Evolutionary conservation across 2,329 filamentous ascomycete genomes (phyloP).

Genomic region (Dactylellina drechsleri): DNA sequence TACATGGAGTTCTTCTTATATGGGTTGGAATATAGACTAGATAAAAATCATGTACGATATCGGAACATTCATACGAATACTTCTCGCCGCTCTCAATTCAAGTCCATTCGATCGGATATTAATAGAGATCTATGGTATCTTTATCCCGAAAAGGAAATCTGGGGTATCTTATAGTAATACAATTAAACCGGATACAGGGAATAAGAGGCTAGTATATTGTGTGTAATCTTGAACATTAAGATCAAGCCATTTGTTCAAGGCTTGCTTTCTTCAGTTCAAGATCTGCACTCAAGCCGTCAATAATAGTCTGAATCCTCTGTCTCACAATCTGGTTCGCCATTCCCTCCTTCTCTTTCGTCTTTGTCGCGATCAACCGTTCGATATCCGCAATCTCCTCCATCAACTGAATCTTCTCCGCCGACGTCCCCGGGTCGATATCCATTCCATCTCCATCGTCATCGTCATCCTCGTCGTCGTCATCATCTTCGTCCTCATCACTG

Average conservation of each 20-base stretch:
- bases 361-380: conserved; percentile 65
- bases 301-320: conserved; percentile 65
- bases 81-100: conserved; percentile 24
- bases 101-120: neutral
- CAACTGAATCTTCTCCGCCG: conserved; percentile 64
- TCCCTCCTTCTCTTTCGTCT: conserved; percentile 63
- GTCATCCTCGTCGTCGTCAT: conserved; percentile 62
- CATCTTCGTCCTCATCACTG: conserved; percentile 62
- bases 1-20: conserved; percentile 18
- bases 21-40: neutral
- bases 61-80: neutral
- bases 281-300: conserved; percentile 67
- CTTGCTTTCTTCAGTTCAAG: conserved; percentile 67
- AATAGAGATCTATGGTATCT: neutral
- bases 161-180: conserved; percentile 33
- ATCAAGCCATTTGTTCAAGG: conserved; percentile 58
- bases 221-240: neutral
- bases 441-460: conserved; percentile 61
- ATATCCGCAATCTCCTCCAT: conserved; percentile 69
- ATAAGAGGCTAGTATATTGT: neutral
- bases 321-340: conserved; percentile 66
- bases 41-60: conserved; percentile 27
- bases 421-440: conserved; percentile 67
- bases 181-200: neutral
- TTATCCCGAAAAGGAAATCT: neutral